Evolutionary conservation across 2,329 filamentous ascomycete species (phyloP), one percentile per base, ranked within the genome.

Genomic region (Botrytis pseudocinerea): DNA sequence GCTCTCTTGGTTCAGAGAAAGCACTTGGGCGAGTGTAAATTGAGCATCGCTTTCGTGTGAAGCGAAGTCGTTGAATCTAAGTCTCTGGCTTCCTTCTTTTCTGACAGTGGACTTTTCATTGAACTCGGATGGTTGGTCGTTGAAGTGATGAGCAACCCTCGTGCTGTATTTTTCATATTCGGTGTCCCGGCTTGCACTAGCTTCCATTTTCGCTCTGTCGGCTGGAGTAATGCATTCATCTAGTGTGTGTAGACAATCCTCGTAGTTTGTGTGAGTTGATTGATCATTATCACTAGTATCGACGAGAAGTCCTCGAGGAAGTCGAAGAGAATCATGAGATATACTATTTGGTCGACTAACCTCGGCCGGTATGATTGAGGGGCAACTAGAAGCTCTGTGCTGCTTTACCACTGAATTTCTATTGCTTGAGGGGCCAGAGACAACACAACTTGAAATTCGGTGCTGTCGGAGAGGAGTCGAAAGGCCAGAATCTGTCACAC

Each of bases 311-410:
- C n/a, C n/a, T 57, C 38, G 3, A 20, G 25, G 32, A n/a, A 40
- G 64, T 16, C 6, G 64, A 54, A 51, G 44, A 66, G 46, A 66
- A 54, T 66, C 64, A 66, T 38, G 32, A 25, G 48, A 68, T 16
- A 44, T 9, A 20, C 42, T 20, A 6, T 42, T 62, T 44, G 60
- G n/a, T 46, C n/a, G 25, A n/a, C 16, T 22, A 25, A 22, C 44
- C 10, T 57, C 38, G 8, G 69, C 40, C n/a, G 63, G 51, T 32
- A 51, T 60, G 12, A 61, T 46, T 22, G 6, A 63, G 59, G 70
- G 70, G 59, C 62, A 72, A 28, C 70, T 72, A 59, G 38, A 40
- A n/a, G 59, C 25, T 40, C 70, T 66, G 18, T 72, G 62, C 46
- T 72, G 70, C 20, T 57, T 38, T 2, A 57, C 51, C 18, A 59